These are phyloP conservation scores for Stylonectria norvegica DNA, from an alignment of 2,329 filamentous ascomycete genomes.

Conservation along the genomic window DNA sequence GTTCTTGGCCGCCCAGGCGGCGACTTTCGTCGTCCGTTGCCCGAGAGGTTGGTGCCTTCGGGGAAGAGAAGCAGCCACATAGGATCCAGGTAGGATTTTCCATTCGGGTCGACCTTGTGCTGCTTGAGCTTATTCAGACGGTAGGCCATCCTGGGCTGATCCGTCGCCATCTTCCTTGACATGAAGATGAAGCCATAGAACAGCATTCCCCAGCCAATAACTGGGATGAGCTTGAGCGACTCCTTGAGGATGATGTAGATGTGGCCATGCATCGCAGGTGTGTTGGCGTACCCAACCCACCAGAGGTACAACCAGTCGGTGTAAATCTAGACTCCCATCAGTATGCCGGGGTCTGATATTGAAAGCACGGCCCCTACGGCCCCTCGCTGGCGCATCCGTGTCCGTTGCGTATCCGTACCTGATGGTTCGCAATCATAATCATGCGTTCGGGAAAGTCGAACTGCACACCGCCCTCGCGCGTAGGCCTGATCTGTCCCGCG, in stretches of 20 bases:
- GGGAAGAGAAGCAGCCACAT: slow-evolving; percentile 92
- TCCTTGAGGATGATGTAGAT: slow-evolving; percentile 91
- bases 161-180: slow-evolving; percentile 81
- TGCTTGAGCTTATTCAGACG: slow-evolving; percentile 68
- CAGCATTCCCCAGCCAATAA: slow-evolving; percentile 77
- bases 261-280: slow-evolving; percentile 74
- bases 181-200: slow-evolving; percentile 91
- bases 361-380: background rate
- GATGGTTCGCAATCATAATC: slow-evolving; percentile 83
- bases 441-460: slow-evolving; percentile 79
- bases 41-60: slow-evolving; percentile 78
- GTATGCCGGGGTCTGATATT: slow-evolving; percentile 20
- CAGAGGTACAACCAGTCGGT: slow-evolving; percentile 91
- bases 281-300: slow-evolving; percentile 85
- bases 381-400: background rate
- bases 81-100: slow-evolving; percentile 60
- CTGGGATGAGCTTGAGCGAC: slow-evolving; percentile 74
- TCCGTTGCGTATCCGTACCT: slow-evolving; percentile 42
- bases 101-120: slow-evolving; percentile 49
- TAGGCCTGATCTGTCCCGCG: slow-evolving; percentile 67
- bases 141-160: slow-evolving; percentile 71
- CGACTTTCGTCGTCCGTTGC: slow-evolving; percentile 67
- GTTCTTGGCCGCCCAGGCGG: slow-evolving; percentile 72
- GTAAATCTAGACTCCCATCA: slow-evolving; percentile 57
- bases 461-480: slow-evolving; percentile 68